These are phyloP conservation scores for Juglanconis juglandina DNA, from an alignment of 2,329 filamentous ascomycete genomes.

Conservation along the genomic window DNA sequence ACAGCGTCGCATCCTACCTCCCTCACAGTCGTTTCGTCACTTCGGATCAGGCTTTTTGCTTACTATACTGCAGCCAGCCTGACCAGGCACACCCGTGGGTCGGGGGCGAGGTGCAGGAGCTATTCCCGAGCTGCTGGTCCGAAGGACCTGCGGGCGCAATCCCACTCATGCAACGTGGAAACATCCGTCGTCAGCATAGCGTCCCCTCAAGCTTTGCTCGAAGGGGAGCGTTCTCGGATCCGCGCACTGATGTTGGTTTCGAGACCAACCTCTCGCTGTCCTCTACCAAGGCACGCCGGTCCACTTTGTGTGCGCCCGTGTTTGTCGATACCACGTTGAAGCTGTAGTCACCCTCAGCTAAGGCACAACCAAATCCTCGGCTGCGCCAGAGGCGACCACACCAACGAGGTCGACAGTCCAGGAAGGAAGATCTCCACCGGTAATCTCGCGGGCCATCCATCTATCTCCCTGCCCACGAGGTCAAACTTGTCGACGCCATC, in stretches of 20 bases:
- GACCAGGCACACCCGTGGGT: not conserved
- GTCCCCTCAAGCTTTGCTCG: not conserved
- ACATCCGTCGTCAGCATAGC: not conserved
- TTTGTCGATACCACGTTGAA: not conserved
- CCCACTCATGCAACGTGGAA: not conserved
- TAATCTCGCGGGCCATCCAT: not conserved
- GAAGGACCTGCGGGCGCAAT: not conserved
- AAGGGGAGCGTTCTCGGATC: not conserved
- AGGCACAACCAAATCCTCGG: not conserved
- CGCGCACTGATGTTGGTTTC: slow-evolving; percentile 1
- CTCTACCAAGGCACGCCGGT: not conserved
- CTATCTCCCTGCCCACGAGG: not conserved
- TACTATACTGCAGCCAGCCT: not conserved
- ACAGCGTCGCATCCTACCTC: slow-evolving; percentile 2
- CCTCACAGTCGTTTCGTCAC: not conserved
- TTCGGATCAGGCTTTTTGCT: not conserved
- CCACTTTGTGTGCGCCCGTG: not conserved
- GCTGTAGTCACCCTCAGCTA: not conserved
- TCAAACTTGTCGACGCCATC: not conserved
- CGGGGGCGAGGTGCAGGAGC: not conserved
- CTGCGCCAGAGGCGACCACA: not conserved
- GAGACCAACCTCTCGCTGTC: not conserved
- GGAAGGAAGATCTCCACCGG: not conserved
- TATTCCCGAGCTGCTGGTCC: not conserved
- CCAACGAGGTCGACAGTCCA: not conserved